Conservation (phyloP, 2,329 filamentous ascomycete genomes). For the Ophiostoma fasciatum region DNA sequence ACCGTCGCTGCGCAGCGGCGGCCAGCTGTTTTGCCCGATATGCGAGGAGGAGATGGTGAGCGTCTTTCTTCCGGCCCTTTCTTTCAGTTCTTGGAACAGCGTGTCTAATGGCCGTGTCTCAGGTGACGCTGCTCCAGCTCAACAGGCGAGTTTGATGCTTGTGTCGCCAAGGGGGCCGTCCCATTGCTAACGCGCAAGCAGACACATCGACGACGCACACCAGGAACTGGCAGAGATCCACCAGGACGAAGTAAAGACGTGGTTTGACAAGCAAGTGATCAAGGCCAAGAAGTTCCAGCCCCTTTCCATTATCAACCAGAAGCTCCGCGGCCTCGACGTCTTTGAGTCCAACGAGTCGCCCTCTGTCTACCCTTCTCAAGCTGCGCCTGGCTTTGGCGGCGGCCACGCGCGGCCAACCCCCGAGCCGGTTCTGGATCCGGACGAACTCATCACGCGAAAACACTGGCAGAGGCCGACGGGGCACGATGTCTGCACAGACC, state of each 20-base stretch:
- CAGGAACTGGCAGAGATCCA: constrained; percentile 77
- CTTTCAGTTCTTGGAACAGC: background rate
- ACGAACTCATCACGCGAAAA: constrained; percentile 71
- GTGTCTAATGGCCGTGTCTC: constrained; percentile 4
- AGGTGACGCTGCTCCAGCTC: constrained; percentile 84
- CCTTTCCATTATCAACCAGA: constrained; percentile 81
- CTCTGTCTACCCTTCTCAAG: constrained; percentile 16
- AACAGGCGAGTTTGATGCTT: constrained; percentile 42
- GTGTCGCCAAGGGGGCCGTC: no score
- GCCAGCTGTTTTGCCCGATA: constrained; percentile 82
- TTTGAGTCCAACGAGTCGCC: constrained; percentile 78
- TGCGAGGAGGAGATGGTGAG: constrained; percentile 94
- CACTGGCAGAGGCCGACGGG: constrained; percentile 76
- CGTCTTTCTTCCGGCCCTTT: background rate
- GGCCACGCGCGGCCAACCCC: constrained; percentile 22
- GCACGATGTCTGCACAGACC: constrained; percentile 75
- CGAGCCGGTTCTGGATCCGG: constrained; percentile 50
- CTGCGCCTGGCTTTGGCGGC: constrained; percentile 18
- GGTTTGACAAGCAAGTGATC: constrained; percentile 89
- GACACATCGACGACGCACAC: constrained; percentile 71
- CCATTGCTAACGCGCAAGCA: constrained; percentile 5
- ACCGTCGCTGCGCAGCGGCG: constrained; percentile 39
- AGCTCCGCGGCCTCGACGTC: constrained; percentile 79
- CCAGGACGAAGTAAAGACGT: constrained; percentile 90
- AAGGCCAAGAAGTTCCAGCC: constrained; percentile 92